Conservation (phyloP, 129 eudicot species). For the Mikania micrantha region DNA sequence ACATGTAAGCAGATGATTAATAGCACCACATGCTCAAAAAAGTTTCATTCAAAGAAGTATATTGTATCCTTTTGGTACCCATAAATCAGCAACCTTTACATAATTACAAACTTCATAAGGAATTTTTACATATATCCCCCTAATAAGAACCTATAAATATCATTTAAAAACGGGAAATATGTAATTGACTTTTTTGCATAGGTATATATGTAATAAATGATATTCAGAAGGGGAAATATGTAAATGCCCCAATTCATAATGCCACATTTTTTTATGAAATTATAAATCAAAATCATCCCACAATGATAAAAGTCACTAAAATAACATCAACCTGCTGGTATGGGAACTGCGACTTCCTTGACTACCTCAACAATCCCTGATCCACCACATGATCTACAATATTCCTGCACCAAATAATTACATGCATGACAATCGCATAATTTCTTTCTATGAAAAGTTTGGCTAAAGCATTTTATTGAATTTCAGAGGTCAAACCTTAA, state of each 20-base stretch:
- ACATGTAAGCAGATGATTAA: background rate
- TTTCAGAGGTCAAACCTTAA: slow-evolving; percentile 44
- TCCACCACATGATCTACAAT: slow-evolving; percentile 68
- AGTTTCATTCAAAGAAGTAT: background rate
- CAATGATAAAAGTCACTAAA: background rate
- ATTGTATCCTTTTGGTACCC: background rate
- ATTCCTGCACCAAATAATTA: slow-evolving; percentile 40
- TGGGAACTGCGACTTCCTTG: slow-evolving; percentile 61
- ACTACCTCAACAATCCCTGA: slow-evolving; percentile 73
- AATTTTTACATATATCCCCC: no score
- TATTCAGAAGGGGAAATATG: no score
- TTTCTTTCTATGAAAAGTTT: background rate
- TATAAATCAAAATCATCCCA: background rate
- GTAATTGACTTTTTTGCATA: no score
- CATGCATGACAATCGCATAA: background rate
- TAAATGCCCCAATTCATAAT: slow-evolving; percentile 2
- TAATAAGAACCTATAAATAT: no score
- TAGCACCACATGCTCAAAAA: slow-evolving; percentile 1
- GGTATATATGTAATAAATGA: no score
- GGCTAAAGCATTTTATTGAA: background rate
- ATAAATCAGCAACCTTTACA: background rate
- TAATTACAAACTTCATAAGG: no score
- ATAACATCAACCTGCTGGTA: slow-evolving; percentile 78
- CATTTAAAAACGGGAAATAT: no score
- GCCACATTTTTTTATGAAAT: slow-evolving; percentile 5